Base-by-base conservation (phyloP, 2,329 filamentous ascomycete species). In the Zalaria sp. region DNA sequence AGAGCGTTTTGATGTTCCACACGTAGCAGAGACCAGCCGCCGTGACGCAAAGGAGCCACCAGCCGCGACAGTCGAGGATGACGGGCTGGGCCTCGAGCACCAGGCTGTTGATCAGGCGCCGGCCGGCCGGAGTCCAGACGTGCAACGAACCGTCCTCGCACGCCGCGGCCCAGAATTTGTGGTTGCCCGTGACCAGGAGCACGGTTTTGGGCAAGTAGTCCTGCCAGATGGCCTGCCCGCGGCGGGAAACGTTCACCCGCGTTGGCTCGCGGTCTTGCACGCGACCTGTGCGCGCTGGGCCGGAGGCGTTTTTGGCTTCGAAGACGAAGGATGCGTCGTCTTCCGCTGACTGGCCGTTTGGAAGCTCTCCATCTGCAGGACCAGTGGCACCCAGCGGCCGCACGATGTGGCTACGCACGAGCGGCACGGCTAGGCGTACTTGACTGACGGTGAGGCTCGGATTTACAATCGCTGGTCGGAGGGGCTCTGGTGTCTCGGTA, bases 61-160 rank as follows among this genome's bases (percentile, higher is more conserved):
- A 83, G 7, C 83, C 84, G 43, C 88, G 77, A 53, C 83, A 89
- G 58, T 96, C 91, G 26, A 98, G 71, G 43, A 98, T 91, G 28
- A 96, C 88, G 1, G 91, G 85, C 53, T 96, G 88, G 2, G 89
- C 80, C 63, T 98, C 91, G 10, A 96, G 66, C 4, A 95, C 74
- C 49, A 95, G 72, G 4, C 88, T 79, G 53, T 85, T 94, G 42
- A 93, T 69, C 25, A 94, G 68, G 40, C 93, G 77, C 47, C 93
- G 77, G 8, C 91, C 91, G 9, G 88, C 86, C 2, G 89, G 86
- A 1, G 88, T 89, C 88, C 91, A 98, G 5, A 85, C 75, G 56
- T 94, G 85, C 5, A 98, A 59, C 11, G 80, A 85, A 10, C 87
- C 91, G 55, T 96, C 91, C 58, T 98, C 91, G 54, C 88, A 95